Conservation (phyloP, 257 asterid genomes). For the Eucommia ulmoides region DNA sequence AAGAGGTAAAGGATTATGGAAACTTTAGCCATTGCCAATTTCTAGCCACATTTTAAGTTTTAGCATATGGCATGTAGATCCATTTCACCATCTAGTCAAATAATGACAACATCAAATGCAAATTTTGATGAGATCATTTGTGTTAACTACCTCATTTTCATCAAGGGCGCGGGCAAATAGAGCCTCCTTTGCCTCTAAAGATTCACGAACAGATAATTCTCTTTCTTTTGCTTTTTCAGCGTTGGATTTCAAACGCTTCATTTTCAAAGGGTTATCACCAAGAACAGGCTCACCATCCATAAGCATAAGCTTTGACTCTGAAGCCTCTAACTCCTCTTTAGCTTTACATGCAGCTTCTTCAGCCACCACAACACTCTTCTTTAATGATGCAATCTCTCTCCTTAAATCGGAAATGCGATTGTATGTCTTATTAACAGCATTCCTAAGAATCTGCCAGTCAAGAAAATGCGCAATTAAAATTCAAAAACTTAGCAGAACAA, state of each 20-base stretch:
- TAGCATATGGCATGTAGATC: too few relatives aligned
- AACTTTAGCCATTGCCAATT: too few relatives aligned
- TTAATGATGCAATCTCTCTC: conserved; percentile 64
- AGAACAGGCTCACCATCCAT: conserved; percentile 94
- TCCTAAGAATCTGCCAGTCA: conserved; percentile 53
- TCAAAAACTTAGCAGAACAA: conserved; percentile 5
- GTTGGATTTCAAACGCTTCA: conserved; percentile 64
- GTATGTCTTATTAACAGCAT: conserved; percentile 81
- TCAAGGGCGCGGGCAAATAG: conserved; percentile 64
- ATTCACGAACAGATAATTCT: conserved; percentile 55
- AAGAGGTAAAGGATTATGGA: too few relatives aligned
- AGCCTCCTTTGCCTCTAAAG: conserved; percentile 90
- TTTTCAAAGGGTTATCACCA: conserved; percentile 81
- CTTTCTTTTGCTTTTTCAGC: conserved; percentile 61
- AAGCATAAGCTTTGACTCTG: conserved; percentile 64
- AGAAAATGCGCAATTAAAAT: conserved; percentile 9
- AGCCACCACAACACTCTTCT: conserved; percentile 44
- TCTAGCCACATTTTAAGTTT: too few relatives aligned
- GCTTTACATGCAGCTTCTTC: conserved; percentile 69
- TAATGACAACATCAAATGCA: too few relatives aligned
- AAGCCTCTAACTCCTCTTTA: conserved; percentile 58
- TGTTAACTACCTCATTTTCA: conserved; percentile 88
- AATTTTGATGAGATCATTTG: too few relatives aligned
- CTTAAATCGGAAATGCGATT: conserved; percentile 83
- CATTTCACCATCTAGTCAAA: too few relatives aligned